A percentile compares a stretch with the other conserved stretches of the same genome.
phyloP scores from a whole-genome alignment of 148 eudicot genomes.

The Amaranthus cruentus region DNA sequence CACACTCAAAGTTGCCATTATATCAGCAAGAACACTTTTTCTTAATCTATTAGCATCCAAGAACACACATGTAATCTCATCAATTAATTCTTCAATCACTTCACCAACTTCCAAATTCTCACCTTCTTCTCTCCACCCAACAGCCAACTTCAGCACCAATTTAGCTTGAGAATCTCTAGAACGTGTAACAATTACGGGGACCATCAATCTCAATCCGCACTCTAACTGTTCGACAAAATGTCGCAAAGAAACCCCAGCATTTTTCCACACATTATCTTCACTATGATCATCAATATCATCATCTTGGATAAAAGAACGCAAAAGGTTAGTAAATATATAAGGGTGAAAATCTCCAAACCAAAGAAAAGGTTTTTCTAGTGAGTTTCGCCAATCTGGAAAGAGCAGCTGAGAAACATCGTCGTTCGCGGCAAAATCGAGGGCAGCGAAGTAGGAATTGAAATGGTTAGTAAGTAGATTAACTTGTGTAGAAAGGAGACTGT shows the following conservation, averaged over 20 bases:
- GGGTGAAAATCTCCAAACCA: slow-evolving; percentile 90
- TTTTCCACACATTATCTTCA: slow-evolving; percentile 47
- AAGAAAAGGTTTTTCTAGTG: slow-evolving; percentile 66
- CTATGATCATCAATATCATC: slow-evolving; percentile 18
- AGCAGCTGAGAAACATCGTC: slow-evolving; percentile 50
- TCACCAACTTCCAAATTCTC: slow-evolving; percentile 22
- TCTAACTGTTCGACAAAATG: slow-evolving; percentile 61
- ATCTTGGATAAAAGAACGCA: slow-evolving; percentile 55
- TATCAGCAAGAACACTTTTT: slow-evolving; percentile 66
- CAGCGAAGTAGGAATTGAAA: slow-evolving; percentile 58
- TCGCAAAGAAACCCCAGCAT: slow-evolving; percentile 32
- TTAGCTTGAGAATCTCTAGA: slow-evolving; percentile 49
- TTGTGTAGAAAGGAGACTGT: slow-evolving; percentile 49
- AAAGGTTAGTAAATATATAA: slow-evolving; percentile 62
- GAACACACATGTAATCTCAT: slow-evolving; percentile 62
- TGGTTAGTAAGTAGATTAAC: slow-evolving; percentile 51
- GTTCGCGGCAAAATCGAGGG: slow-evolving; percentile 62
- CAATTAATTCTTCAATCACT: slow-evolving; percentile 40
- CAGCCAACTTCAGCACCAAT: slow-evolving; percentile 41
- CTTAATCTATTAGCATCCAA: slow-evolving; percentile 79
- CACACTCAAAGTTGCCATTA: slow-evolving; percentile 53
- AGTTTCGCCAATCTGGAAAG: slow-evolving; percentile 54
- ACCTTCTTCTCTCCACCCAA: slow-evolving; percentile 32
- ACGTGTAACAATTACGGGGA: slow-evolving; percentile 54
- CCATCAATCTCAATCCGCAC: slow-evolving; percentile 77